Percentiles rank a stretch among this genome's conserved stretches.
These are phyloP conservation scores for Dictyostelium intermedium DNA, from an alignment of 78 protist genomes.

Conservation along the genomic window DNA sequence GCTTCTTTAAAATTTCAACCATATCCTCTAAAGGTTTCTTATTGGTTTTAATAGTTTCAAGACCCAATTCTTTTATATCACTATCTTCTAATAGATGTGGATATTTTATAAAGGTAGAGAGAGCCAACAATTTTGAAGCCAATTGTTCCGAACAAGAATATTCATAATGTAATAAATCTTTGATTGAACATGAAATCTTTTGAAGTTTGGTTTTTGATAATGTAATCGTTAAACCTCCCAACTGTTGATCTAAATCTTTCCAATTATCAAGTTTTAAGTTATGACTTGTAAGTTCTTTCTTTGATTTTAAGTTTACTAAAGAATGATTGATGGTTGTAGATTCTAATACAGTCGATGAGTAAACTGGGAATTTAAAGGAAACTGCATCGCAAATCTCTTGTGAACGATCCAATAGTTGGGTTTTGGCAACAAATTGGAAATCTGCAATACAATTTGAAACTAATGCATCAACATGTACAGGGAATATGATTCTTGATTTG, in stretches of 20 bases:
- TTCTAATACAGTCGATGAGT: constrained; percentile 3
- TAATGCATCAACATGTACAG: neutral
- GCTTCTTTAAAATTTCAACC: neutral
- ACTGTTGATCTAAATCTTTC: constrained; percentile 17
- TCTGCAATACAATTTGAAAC: constrained; percentile 18
- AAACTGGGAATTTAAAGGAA: constrained; percentile 35
- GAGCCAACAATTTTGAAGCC: neutral
- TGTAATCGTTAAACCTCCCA: constrained; percentile 47
- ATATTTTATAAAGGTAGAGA: neutral
- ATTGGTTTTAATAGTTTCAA: neutral
- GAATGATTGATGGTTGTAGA: neutral
- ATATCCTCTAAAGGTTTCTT: constrained; percentile 1
- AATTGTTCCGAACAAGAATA: constrained; percentile 42
- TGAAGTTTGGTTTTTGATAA: neutral
- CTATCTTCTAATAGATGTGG: neutral
- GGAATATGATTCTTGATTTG: neutral
- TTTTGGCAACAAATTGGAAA: neutral
- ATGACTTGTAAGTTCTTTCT: neutral
- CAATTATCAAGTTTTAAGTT: constrained; percentile 36
- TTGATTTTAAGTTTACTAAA: neutral
- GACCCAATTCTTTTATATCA: neutral
- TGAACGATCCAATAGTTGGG: neutral
- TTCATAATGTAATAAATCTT: constrained; percentile 18
- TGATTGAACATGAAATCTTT: neutral
- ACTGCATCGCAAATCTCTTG: constrained; percentile 59